These are phyloP conservation scores for Hansenula sp. DNA, from an alignment of 1,139 yeast species.

Conservation along the genomic window DNA sequence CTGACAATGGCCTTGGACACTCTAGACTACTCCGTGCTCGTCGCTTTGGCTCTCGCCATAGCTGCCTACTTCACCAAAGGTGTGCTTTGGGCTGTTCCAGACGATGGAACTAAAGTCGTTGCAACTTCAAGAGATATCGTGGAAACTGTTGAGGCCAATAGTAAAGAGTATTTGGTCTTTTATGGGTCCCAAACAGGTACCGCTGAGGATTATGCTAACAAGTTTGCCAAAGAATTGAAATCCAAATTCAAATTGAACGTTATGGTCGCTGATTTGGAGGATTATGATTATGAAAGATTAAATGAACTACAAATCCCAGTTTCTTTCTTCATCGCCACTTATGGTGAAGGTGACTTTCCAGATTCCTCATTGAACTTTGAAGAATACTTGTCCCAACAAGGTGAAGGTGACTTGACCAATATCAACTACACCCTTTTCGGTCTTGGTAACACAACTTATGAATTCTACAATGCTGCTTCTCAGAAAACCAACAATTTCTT, in stretches of 20 bases:
- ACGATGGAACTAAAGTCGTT: slow-evolving; percentile 32
- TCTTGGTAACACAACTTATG: slow-evolving; percentile 91
- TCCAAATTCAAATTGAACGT: slow-evolving; percentile 78
- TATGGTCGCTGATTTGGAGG: slow-evolving; percentile 86
- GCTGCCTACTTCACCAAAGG: slow-evolving; percentile 67
- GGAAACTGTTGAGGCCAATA: slow-evolving; percentile 54
- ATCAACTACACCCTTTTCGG: slow-evolving; percentile 78
- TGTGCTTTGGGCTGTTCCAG: slow-evolving; percentile 48
- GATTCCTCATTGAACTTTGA: slow-evolving; percentile 82
- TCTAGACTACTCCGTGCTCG: slow-evolving; percentile 67
- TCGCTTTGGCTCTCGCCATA: slow-evolving; percentile 61
- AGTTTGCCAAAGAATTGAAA: slow-evolving; percentile 83
- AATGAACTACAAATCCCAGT: slow-evolving; percentile 57
- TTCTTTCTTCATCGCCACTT: slow-evolving; percentile 82
- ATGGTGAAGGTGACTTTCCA: slow-evolving; percentile 98
- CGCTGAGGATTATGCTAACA: slow-evolving; percentile 95
- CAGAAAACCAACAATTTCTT: slow-evolving; percentile 51
- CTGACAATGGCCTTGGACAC: slow-evolving; percentile 44
- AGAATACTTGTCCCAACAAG: slow-evolving; percentile 47
- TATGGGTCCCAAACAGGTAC: slow-evolving; percentile 99
- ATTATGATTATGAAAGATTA: slow-evolving; percentile 78
- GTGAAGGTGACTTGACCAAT: slow-evolving; percentile 58
- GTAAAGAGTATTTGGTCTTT: slow-evolving; percentile 76
- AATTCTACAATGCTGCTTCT: slow-evolving; percentile 84
- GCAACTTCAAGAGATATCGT: slow-evolving; percentile 55